Evolutionary conservation across 1,139 yeast species (phyloP).

Genomic region (Sugiyamaella neomexicana): DNA sequence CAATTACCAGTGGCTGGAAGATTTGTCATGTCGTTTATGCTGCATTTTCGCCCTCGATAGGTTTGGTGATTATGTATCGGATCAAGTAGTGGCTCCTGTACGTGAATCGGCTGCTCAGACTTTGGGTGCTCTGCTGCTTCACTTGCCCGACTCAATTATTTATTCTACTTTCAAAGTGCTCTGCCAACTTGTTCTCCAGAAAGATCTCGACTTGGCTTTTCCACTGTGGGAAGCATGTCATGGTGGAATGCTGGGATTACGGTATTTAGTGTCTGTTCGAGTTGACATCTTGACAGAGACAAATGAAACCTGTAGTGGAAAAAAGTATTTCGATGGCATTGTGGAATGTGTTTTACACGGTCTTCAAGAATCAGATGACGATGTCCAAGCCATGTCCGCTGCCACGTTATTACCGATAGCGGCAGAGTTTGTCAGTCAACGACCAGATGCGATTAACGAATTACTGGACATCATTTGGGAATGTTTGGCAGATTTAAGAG

Average conservation of each 20-base stretch:
- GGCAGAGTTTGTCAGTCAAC: slow-evolving; percentile 69
- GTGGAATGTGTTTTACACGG: slow-evolving; percentile 88
- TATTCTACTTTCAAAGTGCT: slow-evolving; percentile 65
- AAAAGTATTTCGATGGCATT: slow-evolving; percentile 56
- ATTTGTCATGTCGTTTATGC: slow-evolving; percentile 79
- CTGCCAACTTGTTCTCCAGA: slow-evolving; percentile 69
- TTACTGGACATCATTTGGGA: slow-evolving; percentile 84
- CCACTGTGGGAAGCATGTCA: slow-evolving; percentile 95
- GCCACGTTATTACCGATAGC: slow-evolving; percentile 91
- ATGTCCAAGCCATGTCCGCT: slow-evolving; percentile 96
- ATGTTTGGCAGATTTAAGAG: slow-evolving; percentile 78
- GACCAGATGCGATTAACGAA: slow-evolving; percentile 59
- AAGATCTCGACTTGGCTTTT: slow-evolving; percentile 45
- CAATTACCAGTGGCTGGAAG: slow-evolving; percentile 77
- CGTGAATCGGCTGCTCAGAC: slow-evolving; percentile 97
- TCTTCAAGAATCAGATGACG: slow-evolving; percentile 81
- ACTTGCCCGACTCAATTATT: slow-evolving; percentile 57
- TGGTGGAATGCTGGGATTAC: slow-evolving; percentile 93
- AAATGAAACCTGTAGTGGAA: slow-evolving; percentile 49
- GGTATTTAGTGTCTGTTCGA: slow-evolving; percentile 89
- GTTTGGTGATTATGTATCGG: slow-evolving; percentile 96
- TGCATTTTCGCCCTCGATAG: slow-evolving; percentile 90
- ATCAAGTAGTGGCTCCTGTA: slow-evolving; percentile 97
- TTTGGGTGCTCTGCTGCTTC: slow-evolving; percentile 79
- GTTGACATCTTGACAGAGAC: slow-evolving; percentile 62